Base-by-base conservation (phyloP, 306 rosid species). In the Cucurbita pepo region DNA sequence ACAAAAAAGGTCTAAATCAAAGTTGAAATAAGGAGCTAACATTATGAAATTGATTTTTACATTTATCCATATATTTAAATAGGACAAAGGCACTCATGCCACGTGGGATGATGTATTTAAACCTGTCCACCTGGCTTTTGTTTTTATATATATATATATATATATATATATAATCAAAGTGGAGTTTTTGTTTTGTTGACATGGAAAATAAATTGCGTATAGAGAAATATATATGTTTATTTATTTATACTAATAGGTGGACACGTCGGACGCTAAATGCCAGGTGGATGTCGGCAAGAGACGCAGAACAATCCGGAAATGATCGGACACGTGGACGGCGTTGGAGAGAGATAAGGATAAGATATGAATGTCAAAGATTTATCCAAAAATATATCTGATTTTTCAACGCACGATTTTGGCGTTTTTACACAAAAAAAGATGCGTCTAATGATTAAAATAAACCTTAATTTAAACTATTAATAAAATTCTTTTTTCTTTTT, bases 161-260 rank as follows among this genome's bases (percentile, higher is more conserved):
- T n/a, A n/a, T n/a, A n/a, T n/a, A n/a, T n/a, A n/a, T n/a, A n/a
- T 0, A 41, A 6, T 6, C 8, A 5, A 6, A 1, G 5, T 30
- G 34, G 34, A 30, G 34, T 30, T 30, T 30, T 30, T 30, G 34
- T 30, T 30, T 30, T 30, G 34, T 30, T 30, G 34, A 59, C 19
- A 3, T 34, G 43, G 9, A 3, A 6, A 13, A 2, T 59, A 59
- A 34, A 59, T 59, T 59, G 44, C 18, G 7, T 6, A 13, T 1
- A 13, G 1, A 59, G 19, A 13, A 59, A 30, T 52, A 52, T 15
- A 9, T 16, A 5, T 5, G 10, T 59, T 13, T 25, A 7, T 56
- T 57, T 25, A 30, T 34, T 2, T 9, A 10, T 0, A 13, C 14
- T 5, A 43, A 8, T 14, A 15, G 65, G n/a, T 14, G 21, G 44